Base-by-base conservation (phyloP, 805 yeast species). In the Metschnikowia cubensis region DNA sequence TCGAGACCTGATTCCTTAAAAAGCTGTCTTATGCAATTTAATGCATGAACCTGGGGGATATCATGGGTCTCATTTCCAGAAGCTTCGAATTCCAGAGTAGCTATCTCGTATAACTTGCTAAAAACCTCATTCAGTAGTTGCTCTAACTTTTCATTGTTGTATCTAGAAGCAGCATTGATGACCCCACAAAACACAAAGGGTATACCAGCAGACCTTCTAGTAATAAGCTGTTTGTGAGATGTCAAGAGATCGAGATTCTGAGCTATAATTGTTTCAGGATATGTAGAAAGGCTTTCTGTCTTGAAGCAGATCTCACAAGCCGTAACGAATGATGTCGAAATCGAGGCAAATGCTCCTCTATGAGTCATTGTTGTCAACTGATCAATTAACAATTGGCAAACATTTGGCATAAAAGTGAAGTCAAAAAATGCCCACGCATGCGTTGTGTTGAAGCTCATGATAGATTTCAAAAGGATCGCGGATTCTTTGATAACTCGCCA, bases 11-110 rank as follows among this genome's bases (percentile, higher is more conserved):
- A 75, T 50, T 91, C 97, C 20, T 77, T 78, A 56, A 90, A 84
- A 1, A 92, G 73, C 2, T 84, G 84, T 54, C 80, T 82, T 50
- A 94, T 79, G 62, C 96, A 85, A 62, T 92, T 92, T 62, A 89
- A 83, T 0, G 97, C 97, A 68, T 92, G 96, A 0, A 92, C 96
- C 61, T 91, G 97, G 0, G 98, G 94, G 14, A 90, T 73, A 60
- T 88, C 96, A 53, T 81, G 75, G 50, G 79, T 84, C 38, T 59
- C 63, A 31, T 74, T 76, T 38, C 75, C 83, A 11, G 74, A 66
- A 29, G 70, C 72, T 13, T 64, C 66, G 3, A 79, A 71, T 0
- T 85, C 83, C 6, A 63, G 50, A 6, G 68, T 56, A 0, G 95
- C 90, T 32, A 90, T 78, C 13, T 61, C 62, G 13, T 82, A 54